phyloP scores from a whole-genome alignment of 768 basidiomycete genomes.

The Leccinum obscurum region DNA sequence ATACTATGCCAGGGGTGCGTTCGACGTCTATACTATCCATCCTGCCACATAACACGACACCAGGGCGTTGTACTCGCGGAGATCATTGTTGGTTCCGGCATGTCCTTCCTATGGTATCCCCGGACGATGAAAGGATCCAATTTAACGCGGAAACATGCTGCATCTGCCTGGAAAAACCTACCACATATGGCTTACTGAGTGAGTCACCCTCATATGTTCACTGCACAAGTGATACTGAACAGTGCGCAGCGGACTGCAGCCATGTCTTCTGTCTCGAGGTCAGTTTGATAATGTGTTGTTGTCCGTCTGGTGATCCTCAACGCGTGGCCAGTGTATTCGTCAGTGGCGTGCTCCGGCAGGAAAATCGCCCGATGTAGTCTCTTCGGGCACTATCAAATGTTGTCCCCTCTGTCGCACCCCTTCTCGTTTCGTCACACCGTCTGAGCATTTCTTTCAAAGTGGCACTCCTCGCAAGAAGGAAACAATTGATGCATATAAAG shows the following conservation, averaged over 20 bases:
- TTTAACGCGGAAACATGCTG: slow-evolving; percentile 56
- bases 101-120: slow-evolving; percentile 27
- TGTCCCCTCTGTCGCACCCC: slow-evolving; percentile 75
- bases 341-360: slow-evolving; percentile 69
- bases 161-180: slow-evolving; percentile 75
- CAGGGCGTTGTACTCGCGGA: slow-evolving; percentile 73
- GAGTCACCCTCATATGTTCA: slow-evolving; percentile 16
- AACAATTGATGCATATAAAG: slow-evolving; percentile 59
- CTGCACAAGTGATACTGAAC: slow-evolving; percentile 9
- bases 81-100: slow-evolving; percentile 79
- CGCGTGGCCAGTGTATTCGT: slow-evolving; percentile 61
- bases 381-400: slow-evolving; percentile 65
- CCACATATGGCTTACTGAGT: slow-evolving; percentile 69
- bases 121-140: slow-evolving; percentile 24
- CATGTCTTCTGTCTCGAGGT: slow-evolving; percentile 79
- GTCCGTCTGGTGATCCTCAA: slow-evolving; percentile 6
- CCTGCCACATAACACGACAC: background rate
- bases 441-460: slow-evolving; percentile 62
- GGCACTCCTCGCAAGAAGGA: slow-evolving; percentile 52
- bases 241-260: slow-evolving; percentile 58
- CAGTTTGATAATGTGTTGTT: slow-evolving; percentile 20
- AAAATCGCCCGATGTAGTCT: slow-evolving; percentile 50
- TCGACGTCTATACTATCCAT: background rate
- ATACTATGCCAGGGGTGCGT: slow-evolving; percentile 60
- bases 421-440: slow-evolving; percentile 72